Conservation (phyloP, 352 stramenopile genomes). For the Plasmopara muralis region DNA sequence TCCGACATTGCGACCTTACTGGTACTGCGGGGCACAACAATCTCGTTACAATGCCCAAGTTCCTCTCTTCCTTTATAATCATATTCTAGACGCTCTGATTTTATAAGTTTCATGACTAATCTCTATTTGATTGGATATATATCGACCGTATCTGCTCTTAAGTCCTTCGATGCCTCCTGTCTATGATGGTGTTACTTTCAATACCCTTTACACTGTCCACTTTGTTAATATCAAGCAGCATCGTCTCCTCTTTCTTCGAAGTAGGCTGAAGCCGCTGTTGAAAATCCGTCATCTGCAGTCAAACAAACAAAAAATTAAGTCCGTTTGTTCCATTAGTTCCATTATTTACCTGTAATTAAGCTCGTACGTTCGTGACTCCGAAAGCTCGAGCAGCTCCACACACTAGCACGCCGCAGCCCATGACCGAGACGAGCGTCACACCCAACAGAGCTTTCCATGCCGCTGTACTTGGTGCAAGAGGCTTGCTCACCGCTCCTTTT, state of each 20-base stretch:
- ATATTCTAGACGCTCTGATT: no score
- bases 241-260: slow-evolving; percentile 10
- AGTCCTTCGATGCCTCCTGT: slow-evolving; percentile 5
- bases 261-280: slow-evolving; percentile 34
- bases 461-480: slow-evolving; percentile 24
- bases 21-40: no score
- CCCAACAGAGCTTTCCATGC: slow-evolving; percentile 41
- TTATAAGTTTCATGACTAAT: no score
- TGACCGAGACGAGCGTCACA: slow-evolving; percentile 38
- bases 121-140: no score
- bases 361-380: slow-evolving; percentile 37
- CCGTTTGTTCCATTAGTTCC: not conserved
- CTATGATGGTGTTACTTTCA: slow-evolving; percentile 9
- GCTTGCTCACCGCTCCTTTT: slow-evolving; percentile 34
- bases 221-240: slow-evolving; percentile 24
- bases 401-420: slow-evolving; percentile 35
- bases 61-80: no score
- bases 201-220: slow-evolving; percentile 18
- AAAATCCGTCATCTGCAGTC: slow-evolving; percentile 29
- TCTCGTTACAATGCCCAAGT: no score
- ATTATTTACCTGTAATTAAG: not conserved
- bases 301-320: slow-evolving; percentile 12
- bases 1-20: no score
- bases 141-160: no score
- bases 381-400: slow-evolving; percentile 25